Conservation (phyloP, 2,329 filamentous ascomycete species). For the Pyrenophora graminea region DNA sequence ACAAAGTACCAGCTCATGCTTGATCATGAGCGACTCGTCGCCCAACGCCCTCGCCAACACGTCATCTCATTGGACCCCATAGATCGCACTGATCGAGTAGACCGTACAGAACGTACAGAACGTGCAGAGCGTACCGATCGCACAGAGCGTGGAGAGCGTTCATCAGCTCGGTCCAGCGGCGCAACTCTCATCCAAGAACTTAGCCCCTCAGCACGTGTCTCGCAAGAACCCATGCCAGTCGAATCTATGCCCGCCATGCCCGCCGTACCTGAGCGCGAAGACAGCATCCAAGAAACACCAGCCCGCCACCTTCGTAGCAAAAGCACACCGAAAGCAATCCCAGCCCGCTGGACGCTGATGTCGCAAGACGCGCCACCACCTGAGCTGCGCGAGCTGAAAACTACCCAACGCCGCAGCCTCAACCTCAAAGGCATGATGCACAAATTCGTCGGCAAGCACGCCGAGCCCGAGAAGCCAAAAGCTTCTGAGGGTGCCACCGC, state of each 20-base stretch:
- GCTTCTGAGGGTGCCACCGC: not conserved
- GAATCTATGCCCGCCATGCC: constrained; percentile 12
- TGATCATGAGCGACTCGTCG: constrained; percentile 37
- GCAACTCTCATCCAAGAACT: constrained; percentile 38
- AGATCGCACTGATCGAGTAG: constrained; percentile 9
- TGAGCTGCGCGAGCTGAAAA: constrained; percentile 23
- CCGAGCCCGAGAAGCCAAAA: constrained; percentile 8
- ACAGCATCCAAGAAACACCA: constrained; percentile 27
- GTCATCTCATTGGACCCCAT: constrained; percentile 27
- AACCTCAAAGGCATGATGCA: constrained; percentile 35
- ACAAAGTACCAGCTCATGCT: constrained; percentile 40
- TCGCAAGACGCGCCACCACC: constrained; percentile 27
- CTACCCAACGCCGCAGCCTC: constrained; percentile 23
- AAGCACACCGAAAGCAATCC: constrained; percentile 7
- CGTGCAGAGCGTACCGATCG: too few species aligned
- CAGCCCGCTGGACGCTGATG: constrained; percentile 25
- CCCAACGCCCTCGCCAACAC: constrained; percentile 28
- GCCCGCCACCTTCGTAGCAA: constrained; percentile 18
- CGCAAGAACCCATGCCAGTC: constrained; percentile 18
- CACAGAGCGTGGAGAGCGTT: too few species aligned
- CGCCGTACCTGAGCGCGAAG: constrained; percentile 6
- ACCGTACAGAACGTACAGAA: too few species aligned
- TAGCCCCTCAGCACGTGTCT: constrained; percentile 19
- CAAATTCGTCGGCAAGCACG: constrained; percentile 33
- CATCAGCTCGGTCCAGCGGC: constrained; percentile 35